phyloP scores from a whole-genome alignment of 1,284 basidiomycete genomes.

The Agaricales sp. region DNA sequence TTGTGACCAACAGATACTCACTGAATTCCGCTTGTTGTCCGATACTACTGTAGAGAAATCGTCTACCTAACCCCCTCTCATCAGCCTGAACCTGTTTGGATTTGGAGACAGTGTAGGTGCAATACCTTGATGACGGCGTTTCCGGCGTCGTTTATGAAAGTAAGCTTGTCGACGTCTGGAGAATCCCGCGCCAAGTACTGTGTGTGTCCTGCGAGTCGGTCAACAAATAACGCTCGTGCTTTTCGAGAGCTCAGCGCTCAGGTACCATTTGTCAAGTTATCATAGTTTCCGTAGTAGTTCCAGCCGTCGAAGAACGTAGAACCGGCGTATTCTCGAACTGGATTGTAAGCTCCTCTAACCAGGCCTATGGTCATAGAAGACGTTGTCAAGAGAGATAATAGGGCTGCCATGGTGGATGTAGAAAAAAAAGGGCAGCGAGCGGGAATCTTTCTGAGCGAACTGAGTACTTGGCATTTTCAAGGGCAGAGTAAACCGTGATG shows the following conservation, averaged over 20 bases:
- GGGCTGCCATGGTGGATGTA: too few species aligned
- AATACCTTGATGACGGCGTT: conserved; percentile 47
- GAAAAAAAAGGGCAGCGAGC: not conserved
- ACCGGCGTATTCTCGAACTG: conserved; percentile 40
- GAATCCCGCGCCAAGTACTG: conserved; percentile 32
- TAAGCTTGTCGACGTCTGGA: conserved; percentile 33
- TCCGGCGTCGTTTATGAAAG: conserved; percentile 42
- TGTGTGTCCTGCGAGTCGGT: conserved; percentile 28
- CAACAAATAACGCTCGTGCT: conserved; percentile 25
- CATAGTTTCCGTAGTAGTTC: conserved; percentile 47
- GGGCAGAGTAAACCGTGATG: too few species aligned
- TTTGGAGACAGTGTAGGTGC: too few species aligned
- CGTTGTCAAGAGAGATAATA: too few species aligned
- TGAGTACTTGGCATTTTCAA: too few species aligned
- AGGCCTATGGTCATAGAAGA: not conserved
- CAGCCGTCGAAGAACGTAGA: conserved; percentile 47
- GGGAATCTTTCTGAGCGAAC: not conserved
- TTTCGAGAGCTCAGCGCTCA: conserved; percentile 27
- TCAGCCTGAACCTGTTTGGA: too few species aligned
- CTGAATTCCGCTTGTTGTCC: conserved; percentile 44
- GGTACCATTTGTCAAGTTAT: conserved; percentile 55
- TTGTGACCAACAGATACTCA: conserved; percentile 20
- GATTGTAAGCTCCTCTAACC: conserved; percentile 23
- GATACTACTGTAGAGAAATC: conserved; percentile 36
- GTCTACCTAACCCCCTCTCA: conserved; percentile 27